Conservation (phyloP, 805 yeast species). For the Lipomyces yamadae region DNA sequence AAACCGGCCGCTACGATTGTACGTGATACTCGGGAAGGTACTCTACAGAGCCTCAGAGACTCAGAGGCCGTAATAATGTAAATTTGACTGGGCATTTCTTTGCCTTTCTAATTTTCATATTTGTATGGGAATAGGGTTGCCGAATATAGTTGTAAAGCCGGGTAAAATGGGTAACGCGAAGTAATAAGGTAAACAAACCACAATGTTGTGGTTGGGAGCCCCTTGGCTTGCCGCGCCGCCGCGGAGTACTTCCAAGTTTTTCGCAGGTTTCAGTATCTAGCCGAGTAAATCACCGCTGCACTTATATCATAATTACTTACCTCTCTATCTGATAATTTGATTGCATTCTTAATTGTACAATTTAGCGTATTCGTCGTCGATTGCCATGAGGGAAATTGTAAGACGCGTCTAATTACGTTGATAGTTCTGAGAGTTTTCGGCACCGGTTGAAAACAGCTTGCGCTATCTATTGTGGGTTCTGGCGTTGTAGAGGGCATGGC, state of each 20-base stretch:
- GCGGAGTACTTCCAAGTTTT: not conserved
- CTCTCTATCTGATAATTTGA: not conserved
- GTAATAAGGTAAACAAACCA: slow-evolving; percentile 32
- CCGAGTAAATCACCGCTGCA: slow-evolving; percentile 6
- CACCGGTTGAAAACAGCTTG: slow-evolving; percentile 3
- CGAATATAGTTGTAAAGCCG: not conserved
- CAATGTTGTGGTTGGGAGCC: slow-evolving; percentile 14
- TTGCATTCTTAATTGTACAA: slow-evolving; percentile 4
- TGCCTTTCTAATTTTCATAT: too few species aligned
- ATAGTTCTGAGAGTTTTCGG: not conserved
- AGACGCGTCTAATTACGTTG: slow-evolving; percentile 30
- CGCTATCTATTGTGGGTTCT: not conserved
- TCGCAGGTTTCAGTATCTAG: not conserved
- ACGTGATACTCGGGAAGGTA: not conserved
- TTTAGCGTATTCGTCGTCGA: not conserved
- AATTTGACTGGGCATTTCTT: too few species aligned
- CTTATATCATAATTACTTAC: not conserved
- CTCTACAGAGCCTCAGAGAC: not conserved
- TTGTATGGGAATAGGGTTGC: too few species aligned
- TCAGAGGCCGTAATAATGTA: too few species aligned
- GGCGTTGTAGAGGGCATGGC: not conserved
- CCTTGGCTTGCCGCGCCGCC: slow-evolving; percentile 24
- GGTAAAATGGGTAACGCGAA: slow-evolving; percentile 19
- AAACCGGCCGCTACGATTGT: not conserved
- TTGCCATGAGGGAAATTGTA: slow-evolving; percentile 36